Evolutionary conservation across 495 filamentous ascomycete genomes (phyloP), one percentile per base, ranked within the genome.

Genomic region (Aspergillus bridgeri): DNA sequence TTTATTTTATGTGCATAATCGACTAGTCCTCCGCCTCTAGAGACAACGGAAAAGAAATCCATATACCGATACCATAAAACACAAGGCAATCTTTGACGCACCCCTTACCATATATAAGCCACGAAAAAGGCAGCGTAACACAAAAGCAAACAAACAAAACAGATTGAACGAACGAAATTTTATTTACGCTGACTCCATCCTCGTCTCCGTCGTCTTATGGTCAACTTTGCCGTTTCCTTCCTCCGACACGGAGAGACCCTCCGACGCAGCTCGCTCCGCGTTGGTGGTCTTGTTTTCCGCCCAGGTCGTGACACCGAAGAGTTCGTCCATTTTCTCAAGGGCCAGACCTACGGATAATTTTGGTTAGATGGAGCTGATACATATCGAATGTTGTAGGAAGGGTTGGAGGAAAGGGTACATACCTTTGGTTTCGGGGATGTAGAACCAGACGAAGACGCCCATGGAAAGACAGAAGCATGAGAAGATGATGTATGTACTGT

Each of bases 381-480:
- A 7, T 29, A 29, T 6, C 6, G 25, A 0, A 7, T 0, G n/a
- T 22, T 42, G 22, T 25, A 29, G 11, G 27, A 56, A 53, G 9
- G 42, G 17, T 19, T 21, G 57, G 42, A n/a, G 17, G 43, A 6
- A 21, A 49, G 57, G n/a, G n/a, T n/a, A n/a, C n/a, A n/a, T 49
- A 77, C 85, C 87, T 74, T 89, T 90, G 1, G 87, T 90, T 70
- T 90, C 87, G 2, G 86, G 86, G 42, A 89, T 79, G 53, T 87
- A 85, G 75, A 90, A 88, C 78, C 80, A 87, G 11, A 87, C 85
- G 57, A 88, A 89, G 58, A 84, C 63, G 54, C 80, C 77, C 83
- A 89, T 89, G 29, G 71, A 70, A 63, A 86, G 80, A 67, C 86
- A 88, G 71, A 89, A 90, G 56, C 66, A 76, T 8, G 70, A 44